A percentile compares a stretch with the other conserved stretches of the same genome.
Evolutionary conservation across 2,329 filamentous ascomycete genomes (phyloP).

Genomic region (Aspergillus ruber): DNA sequence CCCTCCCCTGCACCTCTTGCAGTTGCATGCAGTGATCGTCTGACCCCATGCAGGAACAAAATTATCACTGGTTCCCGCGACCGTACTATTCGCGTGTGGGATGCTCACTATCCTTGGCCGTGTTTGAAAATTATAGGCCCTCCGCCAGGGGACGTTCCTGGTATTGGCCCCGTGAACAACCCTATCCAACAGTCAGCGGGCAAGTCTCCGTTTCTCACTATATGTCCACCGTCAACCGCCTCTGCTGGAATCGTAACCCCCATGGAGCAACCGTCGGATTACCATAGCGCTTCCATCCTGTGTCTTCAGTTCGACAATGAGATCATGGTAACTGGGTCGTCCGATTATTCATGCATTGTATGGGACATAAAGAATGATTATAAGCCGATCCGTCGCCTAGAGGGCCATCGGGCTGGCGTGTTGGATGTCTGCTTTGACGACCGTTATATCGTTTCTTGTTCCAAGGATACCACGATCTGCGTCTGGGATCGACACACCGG

Average conservation of each 20-base stretch:
- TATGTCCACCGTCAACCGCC: slow-evolving; percentile 47
- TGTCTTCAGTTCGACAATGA: slow-evolving; percentile 91
- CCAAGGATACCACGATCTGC: slow-evolving; percentile 89
- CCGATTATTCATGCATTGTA: slow-evolving; percentile 83
- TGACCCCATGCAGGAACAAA: slow-evolving; percentile 61
- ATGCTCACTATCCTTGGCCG: slow-evolving; percentile 72
- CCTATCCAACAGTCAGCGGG: slow-evolving; percentile 36
- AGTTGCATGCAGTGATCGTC: slow-evolving; percentile 8
- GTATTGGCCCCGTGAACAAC: slow-evolving; percentile 41
- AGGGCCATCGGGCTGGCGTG: slow-evolving; percentile 77
- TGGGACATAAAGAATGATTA: slow-evolving; percentile 78
- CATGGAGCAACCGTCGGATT: slow-evolving; percentile 39
- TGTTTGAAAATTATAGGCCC: slow-evolving; percentile 80
- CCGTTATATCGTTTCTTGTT: slow-evolving; percentile 90
- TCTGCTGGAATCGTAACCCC: slow-evolving; percentile 47
- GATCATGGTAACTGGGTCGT: slow-evolving; percentile 92
- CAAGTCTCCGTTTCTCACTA: slow-evolving; percentile 39
- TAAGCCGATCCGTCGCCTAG: slow-evolving; percentile 69
- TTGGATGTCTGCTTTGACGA: slow-evolving; percentile 91
- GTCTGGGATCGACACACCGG: slow-evolving; percentile 87
- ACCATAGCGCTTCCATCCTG: slow-evolving; percentile 87
- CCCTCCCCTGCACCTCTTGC: neutral
- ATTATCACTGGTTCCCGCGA: slow-evolving; percentile 96
- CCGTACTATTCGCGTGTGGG: slow-evolving; percentile 92
- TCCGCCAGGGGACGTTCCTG: slow-evolving; percentile 50